These are phyloP conservation scores for Colletotrichum sp. DNA, from an alignment of 2,329 filamentous ascomycete species.

Conservation along the genomic window DNA sequence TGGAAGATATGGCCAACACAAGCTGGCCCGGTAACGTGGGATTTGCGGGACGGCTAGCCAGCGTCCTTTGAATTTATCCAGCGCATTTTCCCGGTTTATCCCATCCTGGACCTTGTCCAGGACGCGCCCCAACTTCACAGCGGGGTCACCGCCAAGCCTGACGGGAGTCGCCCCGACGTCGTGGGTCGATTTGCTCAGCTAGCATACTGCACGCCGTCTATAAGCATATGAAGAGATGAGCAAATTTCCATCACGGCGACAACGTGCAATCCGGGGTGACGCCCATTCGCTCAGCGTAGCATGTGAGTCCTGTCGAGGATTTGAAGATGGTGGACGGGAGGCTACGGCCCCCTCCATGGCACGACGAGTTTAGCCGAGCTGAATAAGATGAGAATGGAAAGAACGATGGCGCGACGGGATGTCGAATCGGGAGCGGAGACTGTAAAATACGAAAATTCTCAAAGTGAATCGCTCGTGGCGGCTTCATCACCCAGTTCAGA, in stretches of 20 bases:
- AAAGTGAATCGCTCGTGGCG: neutral
- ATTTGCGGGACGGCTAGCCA: constrained; percentile 19
- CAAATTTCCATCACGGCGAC: neutral
- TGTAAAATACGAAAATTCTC: neutral
- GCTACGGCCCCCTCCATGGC: neutral
- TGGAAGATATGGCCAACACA: constrained; percentile 1
- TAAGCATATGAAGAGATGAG: neutral
- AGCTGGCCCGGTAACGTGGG: constrained; percentile 18
- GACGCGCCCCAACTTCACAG: neutral
- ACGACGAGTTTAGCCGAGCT: neutral
- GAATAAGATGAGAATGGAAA: neutral
- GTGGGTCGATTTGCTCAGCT: neutral
- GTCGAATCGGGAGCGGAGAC: neutral
- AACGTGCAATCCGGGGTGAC: neutral
- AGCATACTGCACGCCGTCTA: neutral
- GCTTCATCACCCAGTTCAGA: constrained; percentile 45
- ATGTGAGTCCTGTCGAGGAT: neutral
- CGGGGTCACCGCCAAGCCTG: neutral
- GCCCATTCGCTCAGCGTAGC: neutral
- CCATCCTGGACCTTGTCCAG: neutral
- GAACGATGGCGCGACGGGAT: neutral
- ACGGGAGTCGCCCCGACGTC: neutral
- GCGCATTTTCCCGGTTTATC: constrained; percentile 23
- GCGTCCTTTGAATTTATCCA: constrained; percentile 22
- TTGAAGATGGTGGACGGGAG: neutral